Evolutionary conservation across 352 stramenopile genomes (phyloP).

Genomic region (Pythium sp.): DNA sequence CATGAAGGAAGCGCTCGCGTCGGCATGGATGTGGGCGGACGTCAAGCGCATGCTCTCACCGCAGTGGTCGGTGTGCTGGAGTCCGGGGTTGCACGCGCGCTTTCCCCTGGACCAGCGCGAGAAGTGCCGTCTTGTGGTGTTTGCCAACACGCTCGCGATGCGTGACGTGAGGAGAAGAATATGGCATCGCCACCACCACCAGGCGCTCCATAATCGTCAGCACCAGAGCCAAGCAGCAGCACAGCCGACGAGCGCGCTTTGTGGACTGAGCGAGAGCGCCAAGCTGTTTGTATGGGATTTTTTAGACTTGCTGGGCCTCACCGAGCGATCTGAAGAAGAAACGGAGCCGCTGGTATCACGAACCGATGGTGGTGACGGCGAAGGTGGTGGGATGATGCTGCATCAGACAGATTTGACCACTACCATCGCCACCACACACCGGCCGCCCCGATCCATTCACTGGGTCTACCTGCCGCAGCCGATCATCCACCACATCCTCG

Average conservation of each 20-base stretch:
- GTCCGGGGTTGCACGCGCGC: slow-evolving; percentile 36
- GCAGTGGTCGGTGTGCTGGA: slow-evolving; percentile 62
- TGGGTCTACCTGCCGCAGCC: slow-evolving; percentile 48
- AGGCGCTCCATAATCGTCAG: background rate
- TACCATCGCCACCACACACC: background rate
- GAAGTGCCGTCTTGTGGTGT: slow-evolving; percentile 57
- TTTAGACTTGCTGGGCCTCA: background rate
- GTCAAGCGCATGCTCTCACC: slow-evolving; percentile 47
- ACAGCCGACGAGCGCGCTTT: background rate
- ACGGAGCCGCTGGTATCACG: background rate
- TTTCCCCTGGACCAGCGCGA: slow-evolving; percentile 52
- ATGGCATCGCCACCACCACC: background rate
- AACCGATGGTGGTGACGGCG: background rate
- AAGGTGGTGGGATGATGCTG: background rate
- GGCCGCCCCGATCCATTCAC: slow-evolving; percentile 11
- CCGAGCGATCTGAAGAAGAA: background rate
- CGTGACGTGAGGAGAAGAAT: slow-evolving; percentile 5
- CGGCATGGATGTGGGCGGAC: slow-evolving; percentile 34
- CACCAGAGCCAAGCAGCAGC: background rate
- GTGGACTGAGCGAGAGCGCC: background rate
- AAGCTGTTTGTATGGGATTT: background rate
- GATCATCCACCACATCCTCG: slow-evolving; percentile 46
- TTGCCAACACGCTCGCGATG: slow-evolving; percentile 42
- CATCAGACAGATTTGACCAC: background rate
- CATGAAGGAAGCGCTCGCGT: slow-evolving; percentile 21